phyloP scores from a whole-genome alignment of 257 asterid species.

The Fraxinus cuspidata region DNA sequence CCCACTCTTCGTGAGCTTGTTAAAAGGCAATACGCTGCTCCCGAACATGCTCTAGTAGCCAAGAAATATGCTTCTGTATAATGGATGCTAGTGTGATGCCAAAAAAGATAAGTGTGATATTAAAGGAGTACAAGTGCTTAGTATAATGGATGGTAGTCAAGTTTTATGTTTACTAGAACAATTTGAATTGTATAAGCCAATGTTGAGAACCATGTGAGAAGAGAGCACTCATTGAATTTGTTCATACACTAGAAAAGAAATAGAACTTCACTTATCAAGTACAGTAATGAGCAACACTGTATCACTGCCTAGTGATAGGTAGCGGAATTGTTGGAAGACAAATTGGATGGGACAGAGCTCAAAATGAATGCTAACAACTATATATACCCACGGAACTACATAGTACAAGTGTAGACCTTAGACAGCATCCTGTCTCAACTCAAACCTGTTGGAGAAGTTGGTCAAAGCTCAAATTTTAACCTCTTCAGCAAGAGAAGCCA shows the following conservation, averaged over 20 bases:
- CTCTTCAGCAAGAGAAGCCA: constrained; percentile 4
- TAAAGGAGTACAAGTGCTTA: neutral
- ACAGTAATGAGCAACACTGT: neutral
- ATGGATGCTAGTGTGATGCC: neutral
- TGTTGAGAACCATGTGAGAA: neutral
- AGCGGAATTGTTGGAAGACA: neutral
- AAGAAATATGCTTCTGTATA: neutral
- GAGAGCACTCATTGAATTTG: neutral
- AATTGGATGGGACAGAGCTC: neutral
- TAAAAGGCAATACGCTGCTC: neutral
- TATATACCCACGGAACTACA: neutral
- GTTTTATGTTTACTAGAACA: neutral
- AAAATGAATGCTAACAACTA: neutral
- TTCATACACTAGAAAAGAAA: neutral
- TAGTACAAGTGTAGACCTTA: neutral
- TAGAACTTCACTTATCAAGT: neutral
- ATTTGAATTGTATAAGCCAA: neutral
- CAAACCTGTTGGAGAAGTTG: constrained; percentile 7
- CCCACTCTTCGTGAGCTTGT: too few species aligned
- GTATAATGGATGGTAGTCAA: constrained; percentile 8
- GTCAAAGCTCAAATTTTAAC: constrained; percentile 6
- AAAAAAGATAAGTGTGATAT: neutral
- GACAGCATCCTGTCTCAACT: constrained; percentile 6
- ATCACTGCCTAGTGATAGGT: neutral
- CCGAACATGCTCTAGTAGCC: neutral